Evolutionary conservation across 257 asterid genomes (phyloP).

Genomic region (Solanum clarkiae): DNA sequence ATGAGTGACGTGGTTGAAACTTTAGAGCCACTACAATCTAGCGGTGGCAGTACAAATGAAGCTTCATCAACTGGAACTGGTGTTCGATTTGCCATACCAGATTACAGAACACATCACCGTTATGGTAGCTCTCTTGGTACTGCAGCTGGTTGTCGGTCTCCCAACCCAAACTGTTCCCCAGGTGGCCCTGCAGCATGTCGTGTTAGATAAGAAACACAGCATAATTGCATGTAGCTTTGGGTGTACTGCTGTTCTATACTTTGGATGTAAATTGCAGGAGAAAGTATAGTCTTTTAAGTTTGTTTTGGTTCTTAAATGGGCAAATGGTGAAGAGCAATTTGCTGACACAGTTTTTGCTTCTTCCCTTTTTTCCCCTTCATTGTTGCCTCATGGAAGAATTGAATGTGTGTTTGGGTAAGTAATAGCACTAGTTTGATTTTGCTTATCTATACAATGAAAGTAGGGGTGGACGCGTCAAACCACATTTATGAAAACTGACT

Average conservation of each 20-base stretch:
- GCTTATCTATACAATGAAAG: neutral
- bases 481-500: neutral
- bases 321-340: neutral
- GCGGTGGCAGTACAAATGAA: slow-evolving; percentile 31
- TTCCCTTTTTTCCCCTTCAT: neutral
- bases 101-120: slow-evolving; percentile 51
- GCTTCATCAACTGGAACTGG: slow-evolving; percentile 43
- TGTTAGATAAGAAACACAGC: slow-evolving; percentile 44
- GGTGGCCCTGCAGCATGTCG: slow-evolving; percentile 68
- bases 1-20: slow-evolving; percentile 99
- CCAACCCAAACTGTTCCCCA: slow-evolving; percentile 63
- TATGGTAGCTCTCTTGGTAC: slow-evolving; percentile 40
- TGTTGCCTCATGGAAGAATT: neutral
- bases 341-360: neutral
- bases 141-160: slow-evolving; percentile 56
- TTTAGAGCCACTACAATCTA: slow-evolving; percentile 79
- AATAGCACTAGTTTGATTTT: neutral
- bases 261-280: slow-evolving; percentile 14
- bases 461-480: neutral
- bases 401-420: neutral
- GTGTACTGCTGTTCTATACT: slow-evolving; percentile 11
- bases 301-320: neutral
- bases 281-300: neutral
- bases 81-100: slow-evolving; percentile 48
- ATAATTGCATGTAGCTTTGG: slow-evolving; percentile 7